Conservation (phyloP, 768 basidiomycete species). For the Agrocybe pediades region DNA sequence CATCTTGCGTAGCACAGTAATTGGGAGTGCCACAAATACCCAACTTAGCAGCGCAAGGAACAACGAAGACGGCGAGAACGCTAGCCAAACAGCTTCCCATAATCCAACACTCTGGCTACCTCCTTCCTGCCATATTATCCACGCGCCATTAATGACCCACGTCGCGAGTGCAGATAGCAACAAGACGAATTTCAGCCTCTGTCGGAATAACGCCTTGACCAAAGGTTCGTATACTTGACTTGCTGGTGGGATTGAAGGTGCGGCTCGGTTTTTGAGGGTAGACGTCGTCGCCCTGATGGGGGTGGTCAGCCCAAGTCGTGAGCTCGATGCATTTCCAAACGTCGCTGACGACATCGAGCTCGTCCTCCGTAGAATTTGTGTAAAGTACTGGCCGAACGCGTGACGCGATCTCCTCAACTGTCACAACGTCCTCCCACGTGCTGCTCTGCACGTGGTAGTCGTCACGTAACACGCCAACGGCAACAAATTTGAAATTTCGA, state of each 20-base stretch:
- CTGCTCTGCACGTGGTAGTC: too few relatives aligned
- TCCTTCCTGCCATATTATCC: slow-evolving; percentile 48
- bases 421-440: too few relatives aligned
- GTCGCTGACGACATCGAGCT: slow-evolving; percentile 27
- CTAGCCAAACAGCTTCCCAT: slow-evolving; percentile 29
- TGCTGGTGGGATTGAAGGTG: slow-evolving; percentile 59
- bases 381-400: too few relatives aligned
- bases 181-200: slow-evolving; percentile 61
- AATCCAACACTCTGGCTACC: slow-evolving; percentile 32
- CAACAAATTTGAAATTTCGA: not conserved
- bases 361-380: not conserved
- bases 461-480: not conserved
- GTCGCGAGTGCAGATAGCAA: slow-evolving; percentile 48
- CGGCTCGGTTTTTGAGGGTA: slow-evolving; percentile 44
- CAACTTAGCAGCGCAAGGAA: slow-evolving; percentile 45
- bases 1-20: slow-evolving; percentile 56
- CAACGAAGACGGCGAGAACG: slow-evolving; percentile 48
- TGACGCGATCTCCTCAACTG: too few relatives aligned
- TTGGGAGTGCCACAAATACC: slow-evolving; percentile 55
- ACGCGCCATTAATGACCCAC: slow-evolving; percentile 40
- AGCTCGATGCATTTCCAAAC: slow-evolving; percentile 17
- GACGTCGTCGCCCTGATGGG: slow-evolving; percentile 54
- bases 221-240: slow-evolving; percentile 65
- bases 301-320: slow-evolving; percentile 21
- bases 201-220: slow-evolving; percentile 60